Conservation (phyloP, 371 early-diverging fungal genomes). For the Haplosporangium sp. region DNA sequence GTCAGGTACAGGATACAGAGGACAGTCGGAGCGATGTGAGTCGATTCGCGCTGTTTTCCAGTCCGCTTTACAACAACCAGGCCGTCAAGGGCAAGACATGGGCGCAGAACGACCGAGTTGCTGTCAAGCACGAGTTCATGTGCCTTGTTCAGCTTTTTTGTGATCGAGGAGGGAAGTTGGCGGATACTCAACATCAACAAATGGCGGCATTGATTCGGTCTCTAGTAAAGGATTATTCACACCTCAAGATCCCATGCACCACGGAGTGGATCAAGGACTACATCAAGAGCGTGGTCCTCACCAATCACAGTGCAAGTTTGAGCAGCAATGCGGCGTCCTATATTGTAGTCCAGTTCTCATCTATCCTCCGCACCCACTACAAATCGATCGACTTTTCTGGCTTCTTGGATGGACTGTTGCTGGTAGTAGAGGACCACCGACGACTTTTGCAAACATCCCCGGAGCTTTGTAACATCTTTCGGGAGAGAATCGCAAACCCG, state of each 20-base stretch:
- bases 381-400: constrained; percentile 66
- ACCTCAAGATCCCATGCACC: constrained; percentile 57
- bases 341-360: constrained; percentile 58
- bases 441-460: constrained; percentile 57
- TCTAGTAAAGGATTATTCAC: constrained; percentile 64
- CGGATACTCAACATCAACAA: constrained; percentile 63
- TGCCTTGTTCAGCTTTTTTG: constrained; percentile 63
- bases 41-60: constrained; percentile 18
- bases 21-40: constrained; percentile 19
- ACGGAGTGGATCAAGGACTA: constrained; percentile 72
- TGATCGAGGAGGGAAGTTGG: constrained; percentile 60
- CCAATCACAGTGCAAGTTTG: constrained; percentile 55
- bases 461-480: constrained; percentile 59
- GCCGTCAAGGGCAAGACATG: constrained; percentile 69
- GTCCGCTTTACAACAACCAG: constrained; percentile 13
- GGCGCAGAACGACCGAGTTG: constrained; percentile 74
- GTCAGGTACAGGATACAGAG: constrained; percentile 6
- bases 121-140: constrained; percentile 68
- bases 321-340: constrained; percentile 59
- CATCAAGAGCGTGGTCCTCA: constrained; percentile 50
- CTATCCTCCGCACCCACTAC: constrained; percentile 61
- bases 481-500: constrained; percentile 62
- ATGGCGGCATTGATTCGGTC: constrained; percentile 65
- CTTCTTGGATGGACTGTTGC: constrained; percentile 61
- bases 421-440: constrained; percentile 59